Evolutionary conservation across 2,329 filamentous ascomycete genomes (phyloP), one percentile per base, ranked within the genome.

Genomic region (Alternaria sp.): DNA sequence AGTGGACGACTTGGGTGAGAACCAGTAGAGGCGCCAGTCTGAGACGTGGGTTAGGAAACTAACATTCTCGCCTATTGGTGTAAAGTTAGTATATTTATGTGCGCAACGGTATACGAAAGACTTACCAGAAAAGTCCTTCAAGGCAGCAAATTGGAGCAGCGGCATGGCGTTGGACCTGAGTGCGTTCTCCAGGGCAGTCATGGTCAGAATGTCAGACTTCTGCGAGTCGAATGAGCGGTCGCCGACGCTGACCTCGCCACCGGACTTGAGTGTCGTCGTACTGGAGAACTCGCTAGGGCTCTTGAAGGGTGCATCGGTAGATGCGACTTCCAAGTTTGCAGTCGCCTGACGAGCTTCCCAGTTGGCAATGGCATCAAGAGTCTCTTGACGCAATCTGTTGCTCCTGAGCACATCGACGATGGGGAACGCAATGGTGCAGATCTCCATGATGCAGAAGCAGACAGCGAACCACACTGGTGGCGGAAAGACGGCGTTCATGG

Each of bases 11-110:
- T 68, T 68, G 7, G 68, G 59, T 16, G 64, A 57, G 42, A 72
- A 65, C 75, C 75, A 78, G 49, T 63, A 62, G n/a, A 66, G 62
- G 51, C 69, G 72, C 75, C 75, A 78, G n/a, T 75, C 69, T 16
- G 68, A 65, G 43, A 77, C 58, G 24, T 75, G 67, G 3, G 70
- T 76, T 5, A 78, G 68, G 52, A 78, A 78, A 62, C 74, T 75
- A 36, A 78, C 67, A 32, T 76, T 77, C 36, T 76, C 75, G 16
- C 75, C 75, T 5, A 67, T 74, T 26, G 26, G 9, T 16, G 3
- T 46, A 16, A 6, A 26, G 34, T 58, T 6, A 58, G 42, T 12
- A 14, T n/a, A 22, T 30, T 11, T 7, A 20, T 20, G 2, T 26
- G n/a, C 48, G 18, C 4, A 14, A 26, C 8, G 34, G 4, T 26